A percentile compares a stretch with the other conserved stretches of the same genome.
Evolutionary conservation across 1,284 basidiomycete species (phyloP).

Genomic region (Ceratobasidium sp.): DNA sequence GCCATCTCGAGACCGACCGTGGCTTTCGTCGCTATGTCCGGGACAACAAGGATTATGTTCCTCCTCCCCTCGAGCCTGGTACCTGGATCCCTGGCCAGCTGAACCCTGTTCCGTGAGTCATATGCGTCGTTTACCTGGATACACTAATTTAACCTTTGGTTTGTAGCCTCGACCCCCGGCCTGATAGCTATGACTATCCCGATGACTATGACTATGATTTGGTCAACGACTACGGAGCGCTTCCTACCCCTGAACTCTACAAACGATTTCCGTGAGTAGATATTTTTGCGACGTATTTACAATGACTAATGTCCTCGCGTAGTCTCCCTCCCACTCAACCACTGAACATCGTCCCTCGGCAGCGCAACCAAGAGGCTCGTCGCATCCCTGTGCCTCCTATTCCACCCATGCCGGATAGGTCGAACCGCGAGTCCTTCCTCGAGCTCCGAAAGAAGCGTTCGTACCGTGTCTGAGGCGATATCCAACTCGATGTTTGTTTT

Average conservation of each 20-base stretch:
- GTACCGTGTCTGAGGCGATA: constrained; percentile 6
- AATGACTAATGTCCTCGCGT: background rate
- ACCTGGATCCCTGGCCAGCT: constrained; percentile 36
- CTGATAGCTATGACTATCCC: background rate
- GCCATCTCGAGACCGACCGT: constrained; percentile 14
- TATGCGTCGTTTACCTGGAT: background rate
- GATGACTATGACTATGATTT: constrained; percentile 10
- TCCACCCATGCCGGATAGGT: background rate
- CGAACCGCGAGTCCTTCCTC: constrained; percentile 31
- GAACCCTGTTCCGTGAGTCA: constrained; percentile 10
- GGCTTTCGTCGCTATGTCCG: background rate
- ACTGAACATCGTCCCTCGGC: background rate
- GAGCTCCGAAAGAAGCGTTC: constrained; percentile 25
- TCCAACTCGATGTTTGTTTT: background rate
- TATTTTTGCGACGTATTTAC: background rate
- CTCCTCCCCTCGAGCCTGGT: constrained; percentile 7
- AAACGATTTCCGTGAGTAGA: constrained; percentile 18
- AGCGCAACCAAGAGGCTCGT: background rate
- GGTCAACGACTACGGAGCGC: background rate
- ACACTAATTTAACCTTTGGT: background rate
- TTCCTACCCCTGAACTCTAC: constrained; percentile 3
- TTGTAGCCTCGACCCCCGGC: background rate
- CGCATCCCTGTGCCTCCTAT: constrained; percentile 11
- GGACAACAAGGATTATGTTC: background rate
- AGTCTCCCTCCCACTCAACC: constrained; percentile 9